Base-by-base conservation (phyloP, 495 filamentous ascomycete species). In the Chlorociboria aeruginascens region DNA sequence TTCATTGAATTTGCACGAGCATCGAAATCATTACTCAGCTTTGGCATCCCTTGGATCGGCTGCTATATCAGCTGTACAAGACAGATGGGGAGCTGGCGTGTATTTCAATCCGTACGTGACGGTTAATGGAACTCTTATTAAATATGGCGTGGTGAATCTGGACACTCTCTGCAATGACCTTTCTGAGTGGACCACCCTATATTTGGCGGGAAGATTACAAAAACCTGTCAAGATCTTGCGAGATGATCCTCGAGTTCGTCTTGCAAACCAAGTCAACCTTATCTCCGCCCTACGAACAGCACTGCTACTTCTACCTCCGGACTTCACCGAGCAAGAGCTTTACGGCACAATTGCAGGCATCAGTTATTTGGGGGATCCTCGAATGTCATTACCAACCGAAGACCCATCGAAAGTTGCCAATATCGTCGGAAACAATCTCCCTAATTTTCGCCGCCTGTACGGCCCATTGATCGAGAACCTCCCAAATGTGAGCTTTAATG, bases 191-290 rank as follows among this genome's bases (percentile, higher is more conserved):
- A 78, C 89, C 45, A 95, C 85, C 0, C 68, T 98, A 35, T 98
- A 97, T 62, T 74, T 98, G 25, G 92, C 92, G 17, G 92, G 92
- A 1, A 86, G 92, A 35, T 67, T 98, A 36, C 92, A 98, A 31
- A 98, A 98, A 60, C 92, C 92, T 1, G 92, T 97, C 56, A 96
- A 97, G 66, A 98, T 97, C 55, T 75, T 98, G 6, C 82, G 89
- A 16, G 92, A 98, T 55, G 86, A 97, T 58, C 83, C 93, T 1
- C 78, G 80, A 43, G 86, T 98, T 32, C 85, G 89, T 13, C 71
- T 95, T 16, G 85, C 92, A 6, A 96, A 97, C 61, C 93, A 97
- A 62, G 79, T 92, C 63, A 98, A 98, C 60, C 74, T 98, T 7
- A 65, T 97, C 16, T 92, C 90, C 6, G 92, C 92, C 3, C 68